A percentile compares a stretch with the other conserved stretches of the same genome.
Conservation (phyloP, 805 yeast species). For the Teunomyces cretensis region DNA sequence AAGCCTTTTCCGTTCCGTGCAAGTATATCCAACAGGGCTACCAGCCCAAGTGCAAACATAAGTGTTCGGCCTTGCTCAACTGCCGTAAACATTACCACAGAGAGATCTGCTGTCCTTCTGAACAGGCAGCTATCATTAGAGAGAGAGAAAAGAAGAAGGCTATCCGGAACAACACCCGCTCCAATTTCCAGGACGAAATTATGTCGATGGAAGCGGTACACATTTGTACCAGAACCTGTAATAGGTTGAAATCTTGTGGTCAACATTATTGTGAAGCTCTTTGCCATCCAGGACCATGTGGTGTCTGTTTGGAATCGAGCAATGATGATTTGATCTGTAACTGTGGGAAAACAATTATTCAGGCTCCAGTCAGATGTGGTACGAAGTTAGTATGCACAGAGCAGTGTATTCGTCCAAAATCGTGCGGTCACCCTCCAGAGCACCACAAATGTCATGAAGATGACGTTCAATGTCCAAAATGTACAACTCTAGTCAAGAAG, state of each 20-base stretch:
- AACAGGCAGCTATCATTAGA: conserved; percentile 56
- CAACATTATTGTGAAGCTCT: conserved; percentile 64
- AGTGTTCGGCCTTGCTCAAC: conserved; percentile 71
- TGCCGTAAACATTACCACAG: conserved; percentile 82
- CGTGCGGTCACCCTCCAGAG: conserved; percentile 73
- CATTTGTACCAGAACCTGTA: conserved; percentile 68
- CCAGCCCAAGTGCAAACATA: conserved; percentile 62
- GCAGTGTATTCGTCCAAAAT: conserved; percentile 57
- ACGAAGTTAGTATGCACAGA: conserved; percentile 59
- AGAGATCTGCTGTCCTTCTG: conserved; percentile 67
- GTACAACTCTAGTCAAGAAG: conserved; percentile 59
- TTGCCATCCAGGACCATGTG: conserved; percentile 80
- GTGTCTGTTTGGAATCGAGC: conserved; percentile 78
- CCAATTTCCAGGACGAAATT: conserved; percentile 46
- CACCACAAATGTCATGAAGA: conserved; percentile 77
- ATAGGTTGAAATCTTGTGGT: conserved; percentile 58
- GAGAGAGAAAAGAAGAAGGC: conserved; percentile 54
- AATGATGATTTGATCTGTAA: conserved; percentile 75
- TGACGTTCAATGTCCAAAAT: conserved; percentile 66
- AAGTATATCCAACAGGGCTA: conserved; percentile 49
- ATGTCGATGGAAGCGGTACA: conserved; percentile 70
- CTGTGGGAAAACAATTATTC: conserved; percentile 75
- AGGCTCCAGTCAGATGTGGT: conserved; percentile 87
- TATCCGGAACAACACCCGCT: conserved; percentile 43
- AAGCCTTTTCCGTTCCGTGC: conserved; percentile 64